Evolutionary conservation across 345 rosid species (phyloP).

Genomic region (Erodium maritimum): DNA sequence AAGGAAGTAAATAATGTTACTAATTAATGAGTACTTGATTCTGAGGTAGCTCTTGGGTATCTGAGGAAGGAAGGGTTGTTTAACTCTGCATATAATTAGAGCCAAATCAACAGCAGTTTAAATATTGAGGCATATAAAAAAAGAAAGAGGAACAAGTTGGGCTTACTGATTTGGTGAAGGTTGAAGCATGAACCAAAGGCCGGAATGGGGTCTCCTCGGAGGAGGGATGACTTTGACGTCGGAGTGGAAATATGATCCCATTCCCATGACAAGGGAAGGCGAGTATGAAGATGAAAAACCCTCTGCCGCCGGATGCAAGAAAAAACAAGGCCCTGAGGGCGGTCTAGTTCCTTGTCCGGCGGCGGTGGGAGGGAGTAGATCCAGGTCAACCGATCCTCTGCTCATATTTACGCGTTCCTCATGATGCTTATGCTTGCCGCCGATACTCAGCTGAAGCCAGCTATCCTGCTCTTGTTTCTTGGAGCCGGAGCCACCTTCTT

Average conservation of each 20-base stretch:
- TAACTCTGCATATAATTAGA: slow-evolving; percentile 47
- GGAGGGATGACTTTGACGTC: slow-evolving; percentile 69
- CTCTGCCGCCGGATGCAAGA: not conserved
- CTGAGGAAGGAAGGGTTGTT: slow-evolving; percentile 86
- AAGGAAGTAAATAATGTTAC: not conserved
- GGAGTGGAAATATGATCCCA: slow-evolving; percentile 39
- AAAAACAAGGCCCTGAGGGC: slow-evolving; percentile 8
- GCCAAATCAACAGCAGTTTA: slow-evolving; percentile 3
- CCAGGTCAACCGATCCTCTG: slow-evolving; percentile 38
- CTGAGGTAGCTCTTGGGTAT: slow-evolving; percentile 91
- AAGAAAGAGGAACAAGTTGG: not conserved
- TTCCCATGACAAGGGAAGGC: slow-evolving; percentile 22
- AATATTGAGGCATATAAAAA: no score
- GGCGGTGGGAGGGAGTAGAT: slow-evolving; percentile 38
- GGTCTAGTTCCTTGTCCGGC: slow-evolving; percentile 24
- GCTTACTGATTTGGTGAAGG: slow-evolving; percentile 95
- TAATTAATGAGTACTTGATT: slow-evolving; percentile 78
- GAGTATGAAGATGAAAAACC: no score
- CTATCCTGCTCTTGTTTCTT: slow-evolving; percentile 50
- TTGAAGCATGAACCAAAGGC: slow-evolving; percentile 90
- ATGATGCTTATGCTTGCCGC: no score
- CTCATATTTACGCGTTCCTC: not conserved
- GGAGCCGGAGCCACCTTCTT: slow-evolving; percentile 78
- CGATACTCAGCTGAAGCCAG: slow-evolving; percentile 83
- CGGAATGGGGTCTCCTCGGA: slow-evolving; percentile 69